phyloP scores from a whole-genome alignment of 345 rosid genomes.

The Boechera divaricarpa region DNA sequence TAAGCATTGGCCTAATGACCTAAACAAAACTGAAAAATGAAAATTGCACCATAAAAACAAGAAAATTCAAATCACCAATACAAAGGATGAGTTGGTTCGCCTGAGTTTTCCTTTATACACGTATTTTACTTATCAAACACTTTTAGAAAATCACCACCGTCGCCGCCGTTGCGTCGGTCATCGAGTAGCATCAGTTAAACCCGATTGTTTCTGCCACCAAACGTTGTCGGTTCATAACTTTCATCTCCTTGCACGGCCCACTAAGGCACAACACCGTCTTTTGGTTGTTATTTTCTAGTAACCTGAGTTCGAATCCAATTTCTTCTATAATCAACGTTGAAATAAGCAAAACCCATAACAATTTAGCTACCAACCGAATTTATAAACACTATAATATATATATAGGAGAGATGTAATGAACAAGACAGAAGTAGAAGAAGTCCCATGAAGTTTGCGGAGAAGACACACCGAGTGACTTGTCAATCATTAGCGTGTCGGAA shows the following conservation, averaged over 20 bases:
- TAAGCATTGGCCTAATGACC: too few relatives aligned
- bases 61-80: too few relatives aligned
- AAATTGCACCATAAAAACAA: too few relatives aligned
- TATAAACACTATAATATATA: neutral
- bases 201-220: neutral
- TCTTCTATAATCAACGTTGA: neutral
- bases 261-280: neutral
- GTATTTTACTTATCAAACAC: too few relatives aligned
- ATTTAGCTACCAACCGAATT: neutral
- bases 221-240: constrained; percentile 10
- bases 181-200: neutral
- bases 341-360: neutral
- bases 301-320: neutral
- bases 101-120: too few relatives aligned
- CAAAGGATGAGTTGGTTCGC: too few relatives aligned
- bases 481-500: constrained; percentile 44
- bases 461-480: constrained; percentile 44
- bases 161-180: constrained; percentile 12
- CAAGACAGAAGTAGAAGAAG: constrained; percentile 34
- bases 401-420: constrained; percentile 20
- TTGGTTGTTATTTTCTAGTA: neutral
- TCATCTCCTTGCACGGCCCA: constrained; percentile 11
- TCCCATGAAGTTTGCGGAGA: constrained; percentile 47
- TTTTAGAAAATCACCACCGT: neutral
- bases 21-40: too few relatives aligned